Evolutionary conservation across 306 rosid genomes (phyloP), one percentile per base, ranked within the genome.

Genomic region (Cicer arietinum): DNA sequence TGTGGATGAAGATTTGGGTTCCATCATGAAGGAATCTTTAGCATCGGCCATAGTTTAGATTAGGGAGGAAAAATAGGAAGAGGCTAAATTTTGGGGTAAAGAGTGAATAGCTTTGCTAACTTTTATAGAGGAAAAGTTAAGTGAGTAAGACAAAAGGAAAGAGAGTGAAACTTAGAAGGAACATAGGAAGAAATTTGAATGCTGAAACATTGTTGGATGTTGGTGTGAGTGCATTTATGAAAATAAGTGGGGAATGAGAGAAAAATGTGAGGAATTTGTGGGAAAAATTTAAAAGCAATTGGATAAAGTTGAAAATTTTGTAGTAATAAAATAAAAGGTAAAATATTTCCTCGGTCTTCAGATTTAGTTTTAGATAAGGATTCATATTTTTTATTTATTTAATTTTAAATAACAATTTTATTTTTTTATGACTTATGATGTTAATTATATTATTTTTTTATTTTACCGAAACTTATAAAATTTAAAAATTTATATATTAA

Each of bases 1-100:
- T 11, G 52, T 12, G 10, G 51, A 5, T 53, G 68, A 8, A 60
- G 91, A 76, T 76, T 80, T 84, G 22, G 69, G 11, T 22, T 79
- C 64, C 25, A 72, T 52, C 41, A 18, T 64, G 7, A 68, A 75
- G 25, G 80, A 72, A 57, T 58, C 74, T 76, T 74, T 80, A 53
- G 63, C 48, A 0, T 71, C 77, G 11, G 79, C 67, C 82, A 70
- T 69, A 18, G 81, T 22, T n/a, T 7, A 6, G 65, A 39, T 5
- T 1, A 39, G 1, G 17, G 37, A 16, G 18, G 65, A 51, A 37
- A 58, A 50, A 2, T 54, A 37, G 65, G 7, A 8, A 11, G 11
- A 18, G 11, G 22, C 14, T 75, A 6, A 52, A 44, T 25, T 22
- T 3, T 79, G 74, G 46, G 75, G 67, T 1, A 3, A 59, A 13